phyloP scores from a whole-genome alignment of 1,284 basidiomycete genomes.

The Rhodotorula sp. region DNA sequence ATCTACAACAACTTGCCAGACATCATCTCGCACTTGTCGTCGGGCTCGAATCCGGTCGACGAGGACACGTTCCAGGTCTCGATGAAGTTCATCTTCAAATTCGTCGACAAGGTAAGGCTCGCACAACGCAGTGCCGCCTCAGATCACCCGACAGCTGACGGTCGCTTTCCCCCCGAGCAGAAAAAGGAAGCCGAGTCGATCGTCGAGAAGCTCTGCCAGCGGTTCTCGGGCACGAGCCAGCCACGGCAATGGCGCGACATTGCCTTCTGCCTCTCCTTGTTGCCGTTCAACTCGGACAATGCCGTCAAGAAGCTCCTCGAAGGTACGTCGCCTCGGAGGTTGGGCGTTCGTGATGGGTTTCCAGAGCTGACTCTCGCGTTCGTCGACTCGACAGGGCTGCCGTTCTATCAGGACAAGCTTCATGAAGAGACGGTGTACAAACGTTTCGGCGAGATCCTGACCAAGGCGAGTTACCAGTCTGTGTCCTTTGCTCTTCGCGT shows the following conservation, averaged over 20 bases:
- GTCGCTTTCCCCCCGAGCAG: conserved; percentile 57
- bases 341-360: neutral
- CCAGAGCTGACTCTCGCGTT: neutral
- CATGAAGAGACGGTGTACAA: conserved; percentile 81
- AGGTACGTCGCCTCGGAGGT: conserved; percentile 50
- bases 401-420: conserved; percentile 91
- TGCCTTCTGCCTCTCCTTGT: conserved; percentile 86
- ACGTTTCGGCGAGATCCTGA: conserved; percentile 83
- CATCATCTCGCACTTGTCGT: conserved; percentile 90
- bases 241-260: conserved; percentile 96
- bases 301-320: conserved; percentile 96
- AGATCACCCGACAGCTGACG: neutral
- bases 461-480: conserved; percentile 56
- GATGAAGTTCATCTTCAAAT: conserved; percentile 92
- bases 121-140: neutral
- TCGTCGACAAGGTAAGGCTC: conserved; percentile 80
- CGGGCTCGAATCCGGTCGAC: conserved; percentile 89
- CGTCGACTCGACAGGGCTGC: conserved; percentile 53
- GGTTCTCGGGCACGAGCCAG: conserved; percentile 84
- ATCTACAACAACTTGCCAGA: conserved; percentile 98
- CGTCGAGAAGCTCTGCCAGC: conserved; percentile 90
- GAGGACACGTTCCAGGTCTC: conserved; percentile 89
- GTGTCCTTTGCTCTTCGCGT: neutral
- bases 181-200: conserved; percentile 87
- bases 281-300: conserved; percentile 95